Evolutionary conservation across 441 rosid species (phyloP), one percentile per base, ranked within the genome.

Genomic region (Populus hybrid): DNA sequence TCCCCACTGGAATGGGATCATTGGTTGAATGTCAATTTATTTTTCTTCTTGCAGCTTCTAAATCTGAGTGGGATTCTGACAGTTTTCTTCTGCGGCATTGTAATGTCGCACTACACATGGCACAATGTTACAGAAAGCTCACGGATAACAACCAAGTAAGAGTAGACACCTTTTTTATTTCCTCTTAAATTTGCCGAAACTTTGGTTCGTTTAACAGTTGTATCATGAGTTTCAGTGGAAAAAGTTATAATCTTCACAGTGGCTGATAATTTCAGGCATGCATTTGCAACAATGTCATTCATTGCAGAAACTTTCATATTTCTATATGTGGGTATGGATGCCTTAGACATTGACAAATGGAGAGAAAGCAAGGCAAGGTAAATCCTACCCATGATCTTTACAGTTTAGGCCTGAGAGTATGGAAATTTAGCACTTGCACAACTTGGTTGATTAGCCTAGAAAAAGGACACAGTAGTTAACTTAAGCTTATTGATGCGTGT

Each of bases 101-200:
- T 89, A 35, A 89, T 90, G 91, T 90, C 92, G 8, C 94, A 90
- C 79, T 89, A 89, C 75, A 88, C 94, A 8, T 89, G 94, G 94
- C 94, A 90, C 75, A 90, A 88, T 6, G 88, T 90, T 67, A 88
- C 94, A 24, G 89, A 90, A 81, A 86, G 91, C 80, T 90, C 94
- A 35, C 72, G 90, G 75, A 72, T 86, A 79, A 90, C 94, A 71
- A 88, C 94, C 73, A 89, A 87, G 94, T 89, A 67, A 84, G 86
- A 69, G 26, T 63, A 11, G 46, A 23, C n/a, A 21, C 71, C 64
- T n/a, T 4, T 21, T 2, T 32, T n/a, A 57, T 40, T 32, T 73
- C 40, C 21, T 2, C 65, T 42, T 68, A 20, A 21, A 57, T 9
- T 18, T 53, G 16, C 8, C 5, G 4, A 20, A 8, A 65, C 30